Conservation (phyloP, 129 eudicot species). For the Pittosporum tobira region DNA sequence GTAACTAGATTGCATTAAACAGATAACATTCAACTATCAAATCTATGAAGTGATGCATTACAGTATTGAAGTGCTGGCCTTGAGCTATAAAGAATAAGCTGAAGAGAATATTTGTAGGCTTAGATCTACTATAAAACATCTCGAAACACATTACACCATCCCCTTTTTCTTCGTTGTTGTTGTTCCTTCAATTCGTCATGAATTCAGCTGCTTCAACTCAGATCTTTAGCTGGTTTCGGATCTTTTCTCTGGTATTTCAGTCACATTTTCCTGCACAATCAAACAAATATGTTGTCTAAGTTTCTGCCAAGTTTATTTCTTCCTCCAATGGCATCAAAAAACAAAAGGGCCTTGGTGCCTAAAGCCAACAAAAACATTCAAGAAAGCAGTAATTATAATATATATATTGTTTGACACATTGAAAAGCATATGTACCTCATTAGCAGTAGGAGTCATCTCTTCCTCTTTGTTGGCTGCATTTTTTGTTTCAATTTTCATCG, state of each 20-base stretch:
- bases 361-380: too few species aligned
- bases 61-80: not conserved
- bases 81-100: not conserved
- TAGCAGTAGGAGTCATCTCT: not conserved
- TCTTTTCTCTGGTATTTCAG: not conserved
- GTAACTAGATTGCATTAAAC: too few species aligned
- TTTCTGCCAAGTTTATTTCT: too few species aligned
- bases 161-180: too few species aligned
- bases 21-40: not conserved
- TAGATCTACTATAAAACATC: not conserved
- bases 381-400: too few species aligned
- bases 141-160: too few species aligned
- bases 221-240: not conserved
- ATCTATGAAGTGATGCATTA: not conserved
- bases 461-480: not conserved
- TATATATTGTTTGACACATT: too few species aligned
- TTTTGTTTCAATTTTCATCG: not conserved
- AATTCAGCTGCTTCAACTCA: not conserved
- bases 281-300: not conserved
- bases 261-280: constrained; percentile 1
- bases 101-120: too few species aligned
- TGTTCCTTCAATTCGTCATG: not conserved
- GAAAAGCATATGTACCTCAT: not conserved
- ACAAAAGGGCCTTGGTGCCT: too few species aligned
- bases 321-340: too few species aligned